Evolutionary conservation across 208 protist species (phyloP).

Genomic region (Crithidia mellificae): DNA sequence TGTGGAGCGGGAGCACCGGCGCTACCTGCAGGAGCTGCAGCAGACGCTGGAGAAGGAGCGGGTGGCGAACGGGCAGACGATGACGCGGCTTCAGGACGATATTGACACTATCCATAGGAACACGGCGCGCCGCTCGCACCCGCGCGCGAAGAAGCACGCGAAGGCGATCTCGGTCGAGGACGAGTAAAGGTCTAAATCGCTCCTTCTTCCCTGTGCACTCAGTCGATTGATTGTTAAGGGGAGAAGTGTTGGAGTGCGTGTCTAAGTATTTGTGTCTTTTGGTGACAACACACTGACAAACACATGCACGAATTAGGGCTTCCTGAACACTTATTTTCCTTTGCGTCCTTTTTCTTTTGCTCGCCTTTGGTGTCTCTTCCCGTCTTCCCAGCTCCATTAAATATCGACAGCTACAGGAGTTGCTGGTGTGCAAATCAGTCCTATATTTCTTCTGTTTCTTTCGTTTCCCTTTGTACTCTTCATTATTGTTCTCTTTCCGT

Average conservation of each 20-base stretch:
- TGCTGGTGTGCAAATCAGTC: background rate
- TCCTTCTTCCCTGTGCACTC: constrained; percentile 6
- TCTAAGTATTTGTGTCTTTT: no score
- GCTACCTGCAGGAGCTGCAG: constrained; percentile 49
- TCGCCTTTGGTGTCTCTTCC: no score
- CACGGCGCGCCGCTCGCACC: constrained; percentile 15
- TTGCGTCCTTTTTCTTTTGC: background rate
- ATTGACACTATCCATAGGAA: constrained; percentile 35
- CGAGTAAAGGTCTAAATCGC: background rate
- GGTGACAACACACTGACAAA: no score
- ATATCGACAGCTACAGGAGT: constrained; percentile 2
- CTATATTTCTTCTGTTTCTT: constrained; percentile 2
- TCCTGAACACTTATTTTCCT: background rate
- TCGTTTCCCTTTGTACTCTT: constrained; percentile 3
- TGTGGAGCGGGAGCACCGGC: constrained; percentile 59
- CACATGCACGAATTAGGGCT: no score
- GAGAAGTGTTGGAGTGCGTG: background rate
- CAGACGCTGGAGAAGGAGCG: constrained; percentile 58
- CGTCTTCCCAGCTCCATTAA: no score
- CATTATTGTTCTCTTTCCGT: background rate
- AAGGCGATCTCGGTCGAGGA: constrained; percentile 2
- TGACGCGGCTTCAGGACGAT: constrained; percentile 52
- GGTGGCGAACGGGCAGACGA: constrained; percentile 43
- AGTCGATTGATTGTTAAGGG: no score
- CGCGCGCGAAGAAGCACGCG: constrained; percentile 3